These are phyloP conservation scores for Vanrija sp. DNA, from an alignment of 1,284 basidiomycete species.

Conservation along the genomic window DNA sequence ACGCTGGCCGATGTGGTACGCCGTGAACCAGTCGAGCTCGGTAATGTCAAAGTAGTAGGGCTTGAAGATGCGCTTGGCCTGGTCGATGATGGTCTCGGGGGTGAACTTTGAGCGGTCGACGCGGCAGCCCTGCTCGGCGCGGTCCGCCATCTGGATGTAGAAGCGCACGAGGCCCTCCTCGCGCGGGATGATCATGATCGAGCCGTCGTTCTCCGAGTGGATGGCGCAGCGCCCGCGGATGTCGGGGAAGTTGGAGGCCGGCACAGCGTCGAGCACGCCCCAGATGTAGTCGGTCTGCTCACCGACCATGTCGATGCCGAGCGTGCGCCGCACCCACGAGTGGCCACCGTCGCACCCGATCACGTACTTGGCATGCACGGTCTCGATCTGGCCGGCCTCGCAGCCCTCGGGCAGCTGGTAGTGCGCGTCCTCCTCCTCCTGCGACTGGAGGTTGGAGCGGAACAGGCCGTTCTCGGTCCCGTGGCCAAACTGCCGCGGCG, in stretches of 20 bases:
- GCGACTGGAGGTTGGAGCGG: conserved; percentile 14
- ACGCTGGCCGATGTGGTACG: conserved; percentile 44
- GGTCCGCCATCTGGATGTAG: conserved; percentile 18
- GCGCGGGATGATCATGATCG: conserved; percentile 20
- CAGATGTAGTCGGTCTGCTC: conserved; percentile 29
- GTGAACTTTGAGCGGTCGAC: conserved; percentile 27
- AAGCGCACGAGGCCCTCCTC: conserved; percentile 23
- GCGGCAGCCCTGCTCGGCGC: conserved; percentile 13
- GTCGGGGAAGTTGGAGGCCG: conserved; percentile 23
- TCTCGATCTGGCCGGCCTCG: conserved; percentile 14
- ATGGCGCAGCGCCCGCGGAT: conserved; percentile 19
- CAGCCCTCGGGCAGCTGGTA: conserved; percentile 14
- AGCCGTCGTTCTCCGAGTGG: conserved; percentile 19
- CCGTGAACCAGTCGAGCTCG: conserved; percentile 41
- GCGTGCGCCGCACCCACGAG: conserved; percentile 24
- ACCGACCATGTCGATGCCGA: conserved; percentile 23
- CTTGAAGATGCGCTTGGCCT: conserved; percentile 35
- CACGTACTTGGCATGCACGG: conserved; percentile 29
- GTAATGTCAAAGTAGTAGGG: conserved; percentile 39
- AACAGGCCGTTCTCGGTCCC: conserved; percentile 17
- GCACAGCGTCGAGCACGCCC: conserved; percentile 25
- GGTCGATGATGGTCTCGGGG: conserved; percentile 31
- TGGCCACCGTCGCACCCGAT: conserved; percentile 32
- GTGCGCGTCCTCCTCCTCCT: conserved; percentile 20
- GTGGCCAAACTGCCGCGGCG: conserved; percentile 18